Base-by-base conservation (phyloP, 2,329 filamentous ascomycete genomes). In the Paramyrothecium roridum region DNA sequence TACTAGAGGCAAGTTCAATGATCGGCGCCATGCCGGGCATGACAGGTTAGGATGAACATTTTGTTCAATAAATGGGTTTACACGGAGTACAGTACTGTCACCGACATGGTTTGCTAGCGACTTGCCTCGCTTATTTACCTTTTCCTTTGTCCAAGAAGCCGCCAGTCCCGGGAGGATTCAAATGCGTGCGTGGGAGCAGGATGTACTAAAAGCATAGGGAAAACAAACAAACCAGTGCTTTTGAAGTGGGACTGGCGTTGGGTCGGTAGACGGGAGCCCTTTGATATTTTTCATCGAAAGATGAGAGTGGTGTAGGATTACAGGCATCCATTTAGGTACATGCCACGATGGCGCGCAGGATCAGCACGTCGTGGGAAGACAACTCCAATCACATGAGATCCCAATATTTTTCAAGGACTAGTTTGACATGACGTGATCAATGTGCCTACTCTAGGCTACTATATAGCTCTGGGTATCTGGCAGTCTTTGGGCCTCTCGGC, bases 81-180 rank as follows among this genome's bases (percentile, higher is more conserved):
- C 13, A 43, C 7, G 37, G 37, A 43, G 37, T 43, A 17, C 13
- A 43, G 37, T 43, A 17, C 13, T 19, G 13, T 16, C 37, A 16
- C 12, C 37, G 6, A 4, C 37, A 16, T 43, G 37, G 37, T 30
- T 43, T 43, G 37, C 37, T 43, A 43, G 37, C 37, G n/a, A 19
- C 37, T 43, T 43, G 37, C 37, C 37, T 43, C 37, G 16, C 37
- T 26, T 8, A 43, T 48, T 57, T 20, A 50, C 46, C 48, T 50
- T 59, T 50, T 54, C 26, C 20, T 26, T 56, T 53, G 26, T 54
- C 21, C n/a, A 26, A 6, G 30, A 19, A n/a, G 30, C 49, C 49
- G 33, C 49, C 49, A 51, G 49, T 51, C 49, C 49, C 49, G 49
- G 30, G 20, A 34, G 49, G 49, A 51, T 51, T 17, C 33, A 16